Conservation (phyloP, 2,329 filamentous ascomycete genomes). For the Pseudocercospora crystallina region DNA sequence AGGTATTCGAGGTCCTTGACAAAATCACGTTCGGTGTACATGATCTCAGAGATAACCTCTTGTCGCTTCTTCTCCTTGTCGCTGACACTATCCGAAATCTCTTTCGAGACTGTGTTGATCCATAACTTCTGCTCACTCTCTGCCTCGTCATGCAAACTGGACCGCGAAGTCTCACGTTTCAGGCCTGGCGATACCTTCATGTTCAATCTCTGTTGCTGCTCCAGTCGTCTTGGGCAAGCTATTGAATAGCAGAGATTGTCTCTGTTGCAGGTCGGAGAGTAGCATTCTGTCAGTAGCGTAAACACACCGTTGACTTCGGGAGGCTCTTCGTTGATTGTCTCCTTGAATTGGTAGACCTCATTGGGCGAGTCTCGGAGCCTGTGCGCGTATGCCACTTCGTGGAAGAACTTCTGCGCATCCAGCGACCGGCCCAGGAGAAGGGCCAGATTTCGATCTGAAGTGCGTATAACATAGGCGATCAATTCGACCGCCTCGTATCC, state of each 20-base stretch:
- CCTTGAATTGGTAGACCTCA: conserved; percentile 95
- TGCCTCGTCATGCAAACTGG: conserved; percentile 75
- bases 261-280: conserved; percentile 93
- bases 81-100: conserved; percentile 83
- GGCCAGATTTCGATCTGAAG: conserved; percentile 90
- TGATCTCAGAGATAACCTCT: conserved; percentile 96
- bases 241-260: conserved; percentile 98
- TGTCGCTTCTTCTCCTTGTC: conserved; percentile 96
- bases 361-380: conserved; percentile 87
- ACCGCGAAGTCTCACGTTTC: conserved; percentile 67
- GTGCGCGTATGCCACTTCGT: conserved; percentile 98
- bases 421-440: conserved; percentile 85
- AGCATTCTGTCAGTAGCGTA: conserved; percentile 92
- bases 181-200: conserved; percentile 88
- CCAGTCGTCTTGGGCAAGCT: conserved; percentile 85
- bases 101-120: conserved; percentile 98
- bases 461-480: conserved; percentile 94
- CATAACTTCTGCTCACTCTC: conserved; percentile 97
- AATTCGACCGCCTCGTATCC: conserved; percentile 94
- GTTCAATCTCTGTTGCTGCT: conserved; percentile 92
- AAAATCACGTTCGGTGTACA: conserved; percentile 98
- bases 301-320: conserved; percentile 93
- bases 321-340: conserved; percentile 83
- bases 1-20: conserved; percentile 98
- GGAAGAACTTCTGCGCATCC: conserved; percentile 98